These are phyloP conservation scores for Penicillium decumbens DNA, from an alignment of 2,329 filamentous ascomycete genomes.

Conservation along the genomic window DNA sequence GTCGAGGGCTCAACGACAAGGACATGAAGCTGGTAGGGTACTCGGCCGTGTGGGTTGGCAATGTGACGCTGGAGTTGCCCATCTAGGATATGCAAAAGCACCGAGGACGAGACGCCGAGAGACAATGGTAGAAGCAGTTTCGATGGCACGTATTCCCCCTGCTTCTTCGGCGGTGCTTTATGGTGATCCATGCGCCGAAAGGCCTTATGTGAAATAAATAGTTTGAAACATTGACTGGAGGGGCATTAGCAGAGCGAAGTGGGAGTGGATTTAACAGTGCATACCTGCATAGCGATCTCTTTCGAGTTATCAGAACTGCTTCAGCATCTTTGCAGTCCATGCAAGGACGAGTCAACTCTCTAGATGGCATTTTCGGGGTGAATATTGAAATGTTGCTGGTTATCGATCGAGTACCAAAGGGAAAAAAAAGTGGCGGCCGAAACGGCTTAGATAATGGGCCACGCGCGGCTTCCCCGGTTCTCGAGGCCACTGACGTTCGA, in stretches of 20 bases:
- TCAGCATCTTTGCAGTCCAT: conserved; percentile 53
- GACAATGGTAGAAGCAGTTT: conserved; percentile 74
- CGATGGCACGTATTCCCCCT: conserved; percentile 32
- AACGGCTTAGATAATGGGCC: conserved; percentile 28
- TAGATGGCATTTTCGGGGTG: conserved; percentile 28
- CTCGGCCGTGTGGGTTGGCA: conserved; percentile 55
- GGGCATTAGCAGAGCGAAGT: conserved; percentile 10
- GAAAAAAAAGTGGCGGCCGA: conserved; percentile 15
- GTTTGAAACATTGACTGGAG: conserved; percentile 66
- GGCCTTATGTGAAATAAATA: conserved; percentile 72
- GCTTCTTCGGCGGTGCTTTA: conserved; percentile 32
- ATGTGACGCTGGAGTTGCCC: conserved; percentile 55
- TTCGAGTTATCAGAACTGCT: conserved; percentile 53
- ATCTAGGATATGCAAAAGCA: conserved; percentile 71
- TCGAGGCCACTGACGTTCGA: conserved; percentile 17
- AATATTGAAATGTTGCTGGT: neutral
- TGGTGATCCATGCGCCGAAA: conserved; percentile 71
- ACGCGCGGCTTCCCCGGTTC: conserved; percentile 18
- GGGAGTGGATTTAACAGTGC: conserved; percentile 18
- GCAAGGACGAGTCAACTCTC: conserved; percentile 43
- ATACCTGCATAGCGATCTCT: conserved; percentile 58
- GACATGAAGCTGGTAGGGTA: conserved; percentile 60
- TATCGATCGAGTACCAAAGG: conserved; percentile 2
- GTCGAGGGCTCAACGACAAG: conserved; percentile 42
- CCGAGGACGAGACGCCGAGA: conserved; percentile 73